Evolutionary conservation across 192 early-diverging fungal species (phyloP).

Genomic region (Linnemannia zychae): DNA sequence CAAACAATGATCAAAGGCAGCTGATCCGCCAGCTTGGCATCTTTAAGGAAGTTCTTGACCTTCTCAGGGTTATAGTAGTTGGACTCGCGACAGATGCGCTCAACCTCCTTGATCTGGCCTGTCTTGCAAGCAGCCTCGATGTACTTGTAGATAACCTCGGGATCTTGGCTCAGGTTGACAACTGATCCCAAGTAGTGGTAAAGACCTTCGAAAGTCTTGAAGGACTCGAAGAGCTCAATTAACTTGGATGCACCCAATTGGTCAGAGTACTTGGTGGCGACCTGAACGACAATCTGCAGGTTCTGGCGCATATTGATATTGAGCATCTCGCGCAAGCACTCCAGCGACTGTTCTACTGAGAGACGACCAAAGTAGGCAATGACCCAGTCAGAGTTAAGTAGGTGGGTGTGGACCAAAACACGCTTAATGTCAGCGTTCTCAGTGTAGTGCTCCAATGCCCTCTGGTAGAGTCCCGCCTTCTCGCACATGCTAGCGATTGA

Average conservation of each 20-base stretch:
- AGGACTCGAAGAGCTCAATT: slow-evolving; percentile 92
- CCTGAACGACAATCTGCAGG: slow-evolving; percentile 94
- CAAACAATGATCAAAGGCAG: slow-evolving; percentile 99
- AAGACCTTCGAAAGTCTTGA: slow-evolving; percentile 93
- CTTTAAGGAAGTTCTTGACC: slow-evolving; percentile 99
- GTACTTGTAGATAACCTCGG: slow-evolving; percentile 98
- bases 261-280: slow-evolving; percentile 97
- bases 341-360: slow-evolving; percentile 97
- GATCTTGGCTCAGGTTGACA: slow-evolving; percentile 95
- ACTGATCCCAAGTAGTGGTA: slow-evolving; percentile 98
- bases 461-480: slow-evolving; percentile 97
- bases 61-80: slow-evolving; percentile 97
- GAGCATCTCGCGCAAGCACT: slow-evolving; percentile 95
- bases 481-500: slow-evolving; percentile 95
- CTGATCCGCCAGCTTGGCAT: slow-evolving; percentile 95
- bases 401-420: slow-evolving; percentile 89
- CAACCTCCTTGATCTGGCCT: slow-evolving; percentile 97
- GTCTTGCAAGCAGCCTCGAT: slow-evolving; percentile 95
- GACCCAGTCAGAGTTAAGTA: slow-evolving; percentile 91
- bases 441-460: slow-evolving; percentile 96
- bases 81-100: slow-evolving; percentile 96
- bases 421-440: slow-evolving; percentile 98
- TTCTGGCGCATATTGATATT: slow-evolving; percentile 94
- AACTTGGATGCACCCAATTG: slow-evolving; percentile 90
- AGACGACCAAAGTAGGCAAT: slow-evolving; percentile 96